These are phyloP conservation scores for Conidiobolus incongruus DNA, from an alignment of 371 early-diverging fungal genomes.

Conservation along the genomic window DNA sequence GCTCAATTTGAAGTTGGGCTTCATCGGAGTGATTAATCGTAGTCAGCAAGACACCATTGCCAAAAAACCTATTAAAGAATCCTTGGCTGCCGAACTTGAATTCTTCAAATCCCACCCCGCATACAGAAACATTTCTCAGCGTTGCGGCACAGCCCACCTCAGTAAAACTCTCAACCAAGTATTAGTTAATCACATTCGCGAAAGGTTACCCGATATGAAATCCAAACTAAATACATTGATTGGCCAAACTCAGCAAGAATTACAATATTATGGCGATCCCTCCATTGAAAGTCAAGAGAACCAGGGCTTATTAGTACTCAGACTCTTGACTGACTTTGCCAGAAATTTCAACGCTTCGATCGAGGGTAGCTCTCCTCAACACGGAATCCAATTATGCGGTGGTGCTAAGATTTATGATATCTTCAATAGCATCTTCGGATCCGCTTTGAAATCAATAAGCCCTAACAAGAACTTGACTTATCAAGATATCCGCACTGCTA, in stretches of 20 bases:
- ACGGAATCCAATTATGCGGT: slow-evolving; percentile 77
- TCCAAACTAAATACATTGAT: slow-evolving; percentile 52
- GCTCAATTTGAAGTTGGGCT: slow-evolving; percentile 69
- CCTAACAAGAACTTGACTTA: slow-evolving; percentile 55
- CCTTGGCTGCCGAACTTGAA: slow-evolving; percentile 45
- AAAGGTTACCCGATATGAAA: slow-evolving; percentile 59
- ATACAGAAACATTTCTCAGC: slow-evolving; percentile 50
- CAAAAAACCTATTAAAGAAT: slow-evolving; percentile 52
- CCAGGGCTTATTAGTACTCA: slow-evolving; percentile 42
- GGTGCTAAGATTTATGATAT: slow-evolving; percentile 82
- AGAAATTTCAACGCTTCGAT: slow-evolving; percentile 56
- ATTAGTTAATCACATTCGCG: slow-evolving; percentile 54
- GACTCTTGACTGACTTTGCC: slow-evolving; percentile 57
- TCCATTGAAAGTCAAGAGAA: slow-evolving; percentile 25
- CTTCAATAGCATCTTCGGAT: slow-evolving; percentile 63
- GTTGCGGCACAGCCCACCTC: slow-evolving; percentile 70
- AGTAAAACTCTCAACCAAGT: slow-evolving; percentile 56
- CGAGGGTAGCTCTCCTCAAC: slow-evolving; percentile 59
- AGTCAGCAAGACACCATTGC: slow-evolving; percentile 70
- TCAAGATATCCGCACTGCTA: slow-evolving; percentile 67
- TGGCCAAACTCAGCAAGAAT: slow-evolving; percentile 56
- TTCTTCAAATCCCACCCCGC: slow-evolving; percentile 66
- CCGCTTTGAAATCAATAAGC: slow-evolving; percentile 47
- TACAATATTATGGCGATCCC: slow-evolving; percentile 45
- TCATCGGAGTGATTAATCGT: slow-evolving; percentile 77